Base-by-base conservation (phyloP, 495 filamentous ascomycete genomes). In the Parathielavia hyrcaniae region DNA sequence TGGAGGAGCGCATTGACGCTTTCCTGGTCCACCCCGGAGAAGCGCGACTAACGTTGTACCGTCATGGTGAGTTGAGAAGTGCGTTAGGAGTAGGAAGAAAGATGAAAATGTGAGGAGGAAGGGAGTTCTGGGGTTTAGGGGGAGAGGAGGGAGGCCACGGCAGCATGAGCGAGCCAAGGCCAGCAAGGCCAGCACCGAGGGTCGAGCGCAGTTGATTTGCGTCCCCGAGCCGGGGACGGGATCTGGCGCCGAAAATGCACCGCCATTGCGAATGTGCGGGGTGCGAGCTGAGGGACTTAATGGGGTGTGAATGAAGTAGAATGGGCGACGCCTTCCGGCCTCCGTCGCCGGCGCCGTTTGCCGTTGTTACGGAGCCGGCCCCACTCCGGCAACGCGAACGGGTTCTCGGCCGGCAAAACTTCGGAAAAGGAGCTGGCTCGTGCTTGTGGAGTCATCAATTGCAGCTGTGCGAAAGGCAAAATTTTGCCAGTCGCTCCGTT, bases 341-440 rank as follows among this genome's bases (percentile, higher is more conserved):
- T 30, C 26, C 26, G 26, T 30, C 26, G 26, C 26, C 26, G 26
- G 26, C 26, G 26, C 45, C 45, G 45, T 48, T 48, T 50, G 30
- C 13, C 35, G 47, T 50, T 26, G 47, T 50, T 50, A 50, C 47
- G 47, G 47, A 50, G 47, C 26, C 47, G 47, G 47, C 26, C 47
- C 30, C 16, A 19, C 10, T 35, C 47, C 30, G 47, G 47, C 26
- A 35, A 50, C 47, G 30, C 47, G 47, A 50, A 50, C 47, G 30
- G 47, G 47, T 35, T 36, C 30, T 19, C 26, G 26, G 2, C 26
- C 26, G 26, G 26, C 26, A 30, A 30, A 30, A 30, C 26, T 3
- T 6, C 26, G 26, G 26, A 6, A 2, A 30, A 30, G 26, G 26
- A 30, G 6, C 26, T 6, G 6, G 26, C 26, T 30, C n/a, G n/a